Evolutionary conservation across 768 basidiomycete species (phyloP), one percentile per base, ranked within the genome.

Genomic region (Russula lepida): DNA sequence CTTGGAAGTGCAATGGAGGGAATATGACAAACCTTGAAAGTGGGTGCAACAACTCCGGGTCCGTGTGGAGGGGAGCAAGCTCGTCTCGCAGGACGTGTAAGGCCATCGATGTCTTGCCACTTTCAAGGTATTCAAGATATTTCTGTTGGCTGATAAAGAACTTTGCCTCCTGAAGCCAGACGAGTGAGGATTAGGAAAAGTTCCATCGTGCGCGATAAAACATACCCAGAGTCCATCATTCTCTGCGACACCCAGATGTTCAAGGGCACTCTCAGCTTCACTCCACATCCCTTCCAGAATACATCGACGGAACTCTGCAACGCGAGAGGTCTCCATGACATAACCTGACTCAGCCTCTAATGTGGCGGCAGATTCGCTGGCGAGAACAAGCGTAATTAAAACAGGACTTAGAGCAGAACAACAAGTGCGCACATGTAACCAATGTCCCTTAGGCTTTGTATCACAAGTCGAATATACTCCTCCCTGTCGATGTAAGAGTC

Each of bases 71-170:
- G 48, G 92, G 89, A 9, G 95, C 92, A 41, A 99, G 76, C 70
- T 97, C 94, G 64, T 87, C 84, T 50, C 97, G 84, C 52, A 99
- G 76, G 8, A 95, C 89, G 57, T 86, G 81, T 43, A 99, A 74
- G 15, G 97, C 97, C 63, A 81, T 79, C 48, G 89, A 89, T 2
- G 84, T 88, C 74, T 86, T 84, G 68, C 81, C 82, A 4, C 82
- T 80, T 69, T 98, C 95, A 53, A 99, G 78, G 21, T 91, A 78
- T 70, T 99, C 97, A 44, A 98, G 79, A 73, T 97, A 99, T 75
- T 97, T 95, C 81, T 99, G 97, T 74, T 89, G 87, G 62, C 85
- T 86, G 65, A 99, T 90, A 63, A 95, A 77, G 73, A 95, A 97
- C 63, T 78, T 84, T 23, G 89, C 87, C 68, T 89, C 85, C 88